Evolutionary conservation across 2,329 filamentous ascomycete genomes (phyloP).

Genomic region (Neofusicoccum cordaticola): DNA sequence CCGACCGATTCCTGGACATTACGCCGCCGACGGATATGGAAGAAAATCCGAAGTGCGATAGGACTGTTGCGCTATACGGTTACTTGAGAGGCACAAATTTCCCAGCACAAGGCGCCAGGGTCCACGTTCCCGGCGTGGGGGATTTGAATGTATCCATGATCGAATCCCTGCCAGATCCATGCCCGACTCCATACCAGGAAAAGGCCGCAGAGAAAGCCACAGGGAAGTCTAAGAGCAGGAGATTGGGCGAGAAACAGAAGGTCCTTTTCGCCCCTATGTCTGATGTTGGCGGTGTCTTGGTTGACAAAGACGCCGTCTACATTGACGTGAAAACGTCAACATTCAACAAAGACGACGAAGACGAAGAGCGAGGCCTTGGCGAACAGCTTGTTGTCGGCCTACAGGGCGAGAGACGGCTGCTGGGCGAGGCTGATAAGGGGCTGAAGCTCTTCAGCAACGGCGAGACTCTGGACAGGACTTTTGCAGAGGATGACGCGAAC

Average conservation of each 20-base stretch:
- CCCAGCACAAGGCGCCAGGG: conserved; percentile 74
- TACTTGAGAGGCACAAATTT: conserved; percentile 96
- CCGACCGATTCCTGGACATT: conserved; percentile 92
- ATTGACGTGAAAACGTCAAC: conserved; percentile 70
- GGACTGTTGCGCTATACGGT: conserved; percentile 85
- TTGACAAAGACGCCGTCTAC: conserved; percentile 96
- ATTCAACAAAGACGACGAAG: conserved; percentile 63
- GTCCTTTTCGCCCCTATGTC: conserved; percentile 97
- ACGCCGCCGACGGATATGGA: conserved; percentile 92
- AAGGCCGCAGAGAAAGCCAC: conserved; percentile 79
- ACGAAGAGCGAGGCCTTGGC: conserved; percentile 77
- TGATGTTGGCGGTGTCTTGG: conserved; percentile 90
- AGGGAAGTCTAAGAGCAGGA: conserved; percentile 75
- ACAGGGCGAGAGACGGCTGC: conserved; percentile 75
- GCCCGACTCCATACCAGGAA: conserved; percentile 88
- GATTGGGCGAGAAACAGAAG: conserved; percentile 95
- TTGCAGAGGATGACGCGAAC: conserved; percentile 52
- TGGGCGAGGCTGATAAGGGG: conserved; percentile 79
- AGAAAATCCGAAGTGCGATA: conserved; percentile 82
- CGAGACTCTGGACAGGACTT: conserved; percentile 60
- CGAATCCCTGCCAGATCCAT: conserved; percentile 88
- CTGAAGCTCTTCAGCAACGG: conserved; percentile 84
- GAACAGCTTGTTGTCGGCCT: conserved; percentile 92
- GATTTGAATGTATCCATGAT: conserved; percentile 82
- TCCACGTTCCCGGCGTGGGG: conserved; percentile 90